A percentile compares a stretch with the other conserved stretches of the same genome.
These are phyloP conservation scores for Venturia oleaginea DNA, from an alignment of 2,329 filamentous ascomycete genomes.

Conservation along the genomic window DNA sequence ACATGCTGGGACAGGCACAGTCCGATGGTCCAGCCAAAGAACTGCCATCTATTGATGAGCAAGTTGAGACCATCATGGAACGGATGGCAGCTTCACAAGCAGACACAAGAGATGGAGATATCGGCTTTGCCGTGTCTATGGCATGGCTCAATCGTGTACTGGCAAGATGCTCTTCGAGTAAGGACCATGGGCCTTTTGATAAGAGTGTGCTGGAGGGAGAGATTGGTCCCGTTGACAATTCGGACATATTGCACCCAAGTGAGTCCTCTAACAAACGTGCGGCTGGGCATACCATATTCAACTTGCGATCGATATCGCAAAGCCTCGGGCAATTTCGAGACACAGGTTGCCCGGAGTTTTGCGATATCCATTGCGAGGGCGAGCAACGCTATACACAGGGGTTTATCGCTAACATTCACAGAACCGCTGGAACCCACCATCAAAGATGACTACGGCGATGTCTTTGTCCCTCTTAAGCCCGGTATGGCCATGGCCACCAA, in stretches of 20 bases:
- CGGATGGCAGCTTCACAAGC: slow-evolving; percentile 37
- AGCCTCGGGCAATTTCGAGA: too few species aligned
- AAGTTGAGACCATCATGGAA: slow-evolving; percentile 63
- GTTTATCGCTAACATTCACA: not conserved
- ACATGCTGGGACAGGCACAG: slow-evolving; percentile 1
- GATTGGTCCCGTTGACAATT: slow-evolving; percentile 79
- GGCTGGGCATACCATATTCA: too few species aligned
- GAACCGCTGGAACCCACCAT: slow-evolving; percentile 8
- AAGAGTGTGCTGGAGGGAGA: slow-evolving; percentile 54
- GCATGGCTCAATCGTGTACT: slow-evolving; percentile 70
- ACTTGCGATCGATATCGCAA: too few species aligned
- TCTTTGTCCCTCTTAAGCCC: slow-evolving; percentile 64
- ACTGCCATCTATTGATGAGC: slow-evolving; percentile 50
- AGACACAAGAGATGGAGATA: slow-evolving; percentile 59
- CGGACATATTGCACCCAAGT: slow-evolving; percentile 55
- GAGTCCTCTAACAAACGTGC: slow-evolving; percentile 14
- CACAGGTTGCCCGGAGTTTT: too few species aligned
- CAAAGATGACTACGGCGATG: slow-evolving; percentile 31
- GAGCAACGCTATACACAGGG: too few species aligned
- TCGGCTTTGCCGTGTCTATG: slow-evolving; percentile 68
- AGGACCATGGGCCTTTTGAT: slow-evolving; percentile 44
- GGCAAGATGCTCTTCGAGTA: slow-evolving; percentile 52
- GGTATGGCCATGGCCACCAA: slow-evolving; percentile 57
- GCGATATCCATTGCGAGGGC: too few species aligned
- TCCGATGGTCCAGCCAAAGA: not conserved